phyloP scores from a whole-genome alignment of 176 grass and related monocot genomes.

The Poa annua region DNA sequence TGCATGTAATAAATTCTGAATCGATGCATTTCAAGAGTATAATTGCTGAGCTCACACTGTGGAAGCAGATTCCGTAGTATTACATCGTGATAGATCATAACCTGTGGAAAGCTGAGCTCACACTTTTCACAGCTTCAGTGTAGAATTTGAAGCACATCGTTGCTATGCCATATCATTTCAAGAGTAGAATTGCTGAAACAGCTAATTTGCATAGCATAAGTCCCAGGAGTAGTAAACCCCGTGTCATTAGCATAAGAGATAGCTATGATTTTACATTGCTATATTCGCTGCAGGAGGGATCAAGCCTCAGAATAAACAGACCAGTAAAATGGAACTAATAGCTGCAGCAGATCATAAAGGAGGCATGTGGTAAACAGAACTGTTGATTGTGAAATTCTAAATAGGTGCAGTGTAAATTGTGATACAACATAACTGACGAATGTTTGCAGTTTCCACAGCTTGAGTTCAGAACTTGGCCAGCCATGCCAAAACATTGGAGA shows the following conservation, averaged over 20 bases:
- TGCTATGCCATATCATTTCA: background rate
- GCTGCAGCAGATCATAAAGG: background rate
- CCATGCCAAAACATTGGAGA: no score
- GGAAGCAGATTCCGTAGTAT: no score
- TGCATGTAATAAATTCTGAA: no score
- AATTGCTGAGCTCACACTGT: no score
- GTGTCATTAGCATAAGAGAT: background rate
- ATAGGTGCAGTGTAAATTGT: no score
- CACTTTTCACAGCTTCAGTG: background rate
- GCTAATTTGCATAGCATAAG: background rate
- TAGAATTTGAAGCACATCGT: background rate
- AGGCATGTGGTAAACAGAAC: background rate
- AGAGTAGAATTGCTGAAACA: background rate
- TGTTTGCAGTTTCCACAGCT: no score
- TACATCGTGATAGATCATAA: background rate
- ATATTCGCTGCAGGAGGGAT: background rate
- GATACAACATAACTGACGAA: no score
- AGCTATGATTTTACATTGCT: background rate
- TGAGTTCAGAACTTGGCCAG: no score
- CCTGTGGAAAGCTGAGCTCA: background rate
- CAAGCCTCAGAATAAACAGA: background rate
- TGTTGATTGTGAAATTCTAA: no score
- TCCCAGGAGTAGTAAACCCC: background rate
- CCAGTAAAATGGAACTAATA: background rate
- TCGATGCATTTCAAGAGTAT: no score